Percentiles rank a stretch among this genome's conserved stretches.
These are phyloP conservation scores for Shiraia sp. DNA, from an alignment of 2,329 filamentous ascomycete species.

Conservation along the genomic window DNA sequence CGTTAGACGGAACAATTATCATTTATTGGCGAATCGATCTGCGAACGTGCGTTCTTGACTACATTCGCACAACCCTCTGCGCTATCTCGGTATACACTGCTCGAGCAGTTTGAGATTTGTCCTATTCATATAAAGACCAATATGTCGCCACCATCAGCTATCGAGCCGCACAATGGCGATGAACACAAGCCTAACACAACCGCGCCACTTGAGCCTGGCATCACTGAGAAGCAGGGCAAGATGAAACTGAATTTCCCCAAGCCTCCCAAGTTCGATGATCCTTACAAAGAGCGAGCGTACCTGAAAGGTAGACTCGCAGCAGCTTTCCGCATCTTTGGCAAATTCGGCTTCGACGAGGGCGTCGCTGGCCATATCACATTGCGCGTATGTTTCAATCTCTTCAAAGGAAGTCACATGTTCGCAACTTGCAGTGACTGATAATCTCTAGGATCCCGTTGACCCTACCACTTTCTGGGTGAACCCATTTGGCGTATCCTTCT, in stretches of 20 bases:
- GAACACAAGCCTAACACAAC: constrained; percentile 30
- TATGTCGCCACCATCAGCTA: constrained; percentile 40
- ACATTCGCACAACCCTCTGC: too few relatives aligned
- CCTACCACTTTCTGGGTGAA: constrained; percentile 68
- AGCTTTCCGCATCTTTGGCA: constrained; percentile 46
- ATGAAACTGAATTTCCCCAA: constrained; percentile 24
- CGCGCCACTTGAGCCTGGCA: constrained; percentile 38
- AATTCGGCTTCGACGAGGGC: constrained; percentile 46
- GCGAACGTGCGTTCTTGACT: too few relatives aligned
- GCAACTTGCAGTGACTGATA: constrained; percentile 2
- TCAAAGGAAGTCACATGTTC: background rate
- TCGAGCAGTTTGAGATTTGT: too few relatives aligned
- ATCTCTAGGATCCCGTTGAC: constrained; percentile 57
- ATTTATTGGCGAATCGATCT: too few relatives aligned
- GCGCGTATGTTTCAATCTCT: constrained; percentile 42
- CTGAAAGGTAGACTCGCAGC: constrained; percentile 44
- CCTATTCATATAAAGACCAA: background rate
- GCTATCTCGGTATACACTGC: too few relatives aligned
- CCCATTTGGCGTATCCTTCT: constrained; percentile 66
- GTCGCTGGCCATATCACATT: constrained; percentile 68
- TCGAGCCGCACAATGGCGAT: constrained; percentile 27
- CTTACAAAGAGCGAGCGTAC: constrained; percentile 43
- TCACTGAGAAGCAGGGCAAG: constrained; percentile 30
- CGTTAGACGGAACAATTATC: too few relatives aligned
- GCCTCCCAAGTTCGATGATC: constrained; percentile 43